A percentile compares a stretch with the other conserved stretches of the same genome.
These are phyloP conservation scores for Aphanocladium album DNA, from an alignment of 2,329 filamentous ascomycete genomes.

Conservation along the genomic window DNA sequence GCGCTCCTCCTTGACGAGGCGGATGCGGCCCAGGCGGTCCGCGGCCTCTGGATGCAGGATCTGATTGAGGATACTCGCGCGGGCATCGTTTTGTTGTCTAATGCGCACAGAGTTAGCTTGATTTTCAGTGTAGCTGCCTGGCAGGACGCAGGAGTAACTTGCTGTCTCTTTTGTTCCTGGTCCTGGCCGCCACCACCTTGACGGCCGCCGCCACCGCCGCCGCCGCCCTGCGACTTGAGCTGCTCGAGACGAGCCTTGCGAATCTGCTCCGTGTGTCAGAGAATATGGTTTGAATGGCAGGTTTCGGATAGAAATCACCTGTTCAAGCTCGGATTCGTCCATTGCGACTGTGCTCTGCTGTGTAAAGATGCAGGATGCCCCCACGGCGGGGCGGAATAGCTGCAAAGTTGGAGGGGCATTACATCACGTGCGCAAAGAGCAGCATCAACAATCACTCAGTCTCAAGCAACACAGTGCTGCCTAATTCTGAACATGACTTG, in stretches of 20 bases:
- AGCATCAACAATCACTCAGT: background rate
- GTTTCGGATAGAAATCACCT: conserved; percentile 23
- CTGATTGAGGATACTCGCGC: conserved; percentile 74
- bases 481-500: background rate
- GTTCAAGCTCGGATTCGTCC: conserved; percentile 41
- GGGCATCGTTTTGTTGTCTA: conserved; percentile 61
- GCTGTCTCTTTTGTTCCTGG: conserved; percentile 57
- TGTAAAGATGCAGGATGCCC: conserved; percentile 9
- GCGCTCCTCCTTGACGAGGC: conserved; percentile 88
- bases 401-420: conserved; percentile 9
- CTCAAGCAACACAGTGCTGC: background rate
- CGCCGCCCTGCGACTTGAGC: conserved; percentile 68
- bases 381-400: conserved; percentile 13
- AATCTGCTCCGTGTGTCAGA: conserved; percentile 52
- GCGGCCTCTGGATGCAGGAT: conserved; percentile 93
- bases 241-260: conserved; percentile 88
- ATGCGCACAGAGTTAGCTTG: conserved; percentile 2
- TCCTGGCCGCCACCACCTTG: conserved; percentile 30
- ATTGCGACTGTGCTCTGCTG: conserved; percentile 22
- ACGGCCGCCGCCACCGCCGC: conserved; percentile 40
- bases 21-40: conserved; percentile 88
- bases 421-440: background rate
- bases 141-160: conserved; percentile 8
- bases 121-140: background rate
- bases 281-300: background rate